Conservation (phyloP, 1,284 basidiomycete species). For the Cryptococcus neoformans region DNA sequence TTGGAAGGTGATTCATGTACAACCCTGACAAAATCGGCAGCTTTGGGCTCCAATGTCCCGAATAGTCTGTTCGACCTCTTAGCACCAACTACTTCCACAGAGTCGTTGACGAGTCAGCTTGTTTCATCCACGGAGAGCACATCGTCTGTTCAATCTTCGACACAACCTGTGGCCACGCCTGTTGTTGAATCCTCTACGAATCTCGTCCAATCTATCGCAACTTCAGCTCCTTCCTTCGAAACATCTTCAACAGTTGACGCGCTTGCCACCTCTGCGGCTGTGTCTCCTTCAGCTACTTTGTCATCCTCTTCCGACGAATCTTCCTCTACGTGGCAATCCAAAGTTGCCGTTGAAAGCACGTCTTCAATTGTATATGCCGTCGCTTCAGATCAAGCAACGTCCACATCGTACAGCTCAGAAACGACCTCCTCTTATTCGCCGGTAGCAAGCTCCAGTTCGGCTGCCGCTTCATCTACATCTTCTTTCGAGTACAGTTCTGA, state of each 20-base stretch:
- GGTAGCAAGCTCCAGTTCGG: not conserved
- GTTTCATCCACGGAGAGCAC: not conserved
- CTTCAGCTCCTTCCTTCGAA: too few species aligned
- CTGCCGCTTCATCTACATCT: not conserved
- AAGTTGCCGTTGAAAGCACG: too few species aligned
- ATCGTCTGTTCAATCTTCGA: not conserved
- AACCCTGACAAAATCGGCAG: not conserved
- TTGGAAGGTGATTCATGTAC: not conserved
- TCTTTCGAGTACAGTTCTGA: not conserved
- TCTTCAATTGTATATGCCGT: not conserved
- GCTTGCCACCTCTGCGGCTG: not conserved
- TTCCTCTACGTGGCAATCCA: not conserved
- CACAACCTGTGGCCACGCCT: too few species aligned
- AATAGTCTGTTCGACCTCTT: too few species aligned
- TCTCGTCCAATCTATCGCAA: too few species aligned
- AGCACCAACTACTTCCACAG: not conserved
- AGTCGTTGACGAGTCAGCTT: not conserved
- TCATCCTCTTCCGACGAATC: not conserved
- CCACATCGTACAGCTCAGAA: not conserved
- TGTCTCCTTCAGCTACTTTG: not conserved
- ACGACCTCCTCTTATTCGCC: not conserved
- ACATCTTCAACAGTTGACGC: too few species aligned
- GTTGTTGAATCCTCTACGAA: too few species aligned
- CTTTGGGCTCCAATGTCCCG: too few species aligned
- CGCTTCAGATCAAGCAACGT: not conserved